These are phyloP conservation scores for Blepharisma stoltei DNA, from an alignment of 73 alveolate genomes.

Conservation along the genomic window DNA sequence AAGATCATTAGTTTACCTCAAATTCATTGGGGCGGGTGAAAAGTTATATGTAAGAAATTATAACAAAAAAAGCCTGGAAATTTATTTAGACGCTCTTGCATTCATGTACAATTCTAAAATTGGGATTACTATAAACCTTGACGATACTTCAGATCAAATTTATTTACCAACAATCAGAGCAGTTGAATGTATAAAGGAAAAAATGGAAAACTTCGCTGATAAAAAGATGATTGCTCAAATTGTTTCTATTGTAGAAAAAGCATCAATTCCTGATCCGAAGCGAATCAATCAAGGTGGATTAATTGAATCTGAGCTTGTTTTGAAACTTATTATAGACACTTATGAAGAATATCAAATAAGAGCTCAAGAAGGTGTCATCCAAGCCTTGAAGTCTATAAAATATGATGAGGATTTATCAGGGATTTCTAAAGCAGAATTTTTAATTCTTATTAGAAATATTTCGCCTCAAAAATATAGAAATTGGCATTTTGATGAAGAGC, in stretches of 20 bases:
- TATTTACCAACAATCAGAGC: constrained; percentile 18
- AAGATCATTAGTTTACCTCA: background rate
- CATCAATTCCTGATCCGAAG: constrained; percentile 9
- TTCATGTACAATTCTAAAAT: constrained; percentile 9
- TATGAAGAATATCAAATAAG: constrained; percentile 1
- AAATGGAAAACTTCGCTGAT: background rate
- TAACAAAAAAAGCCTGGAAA: background rate
- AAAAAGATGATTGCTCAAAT: background rate
- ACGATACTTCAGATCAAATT: constrained; percentile 13
- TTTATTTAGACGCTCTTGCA: background rate
- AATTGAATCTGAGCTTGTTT: background rate
- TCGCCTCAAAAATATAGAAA: too few relatives aligned
- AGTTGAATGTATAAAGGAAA: constrained; percentile 12
- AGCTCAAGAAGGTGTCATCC: background rate
- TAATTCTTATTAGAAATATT: too few relatives aligned
- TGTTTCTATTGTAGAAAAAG: background rate
- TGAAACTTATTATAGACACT: background rate
- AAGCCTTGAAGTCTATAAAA: background rate
- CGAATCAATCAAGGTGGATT: background rate
- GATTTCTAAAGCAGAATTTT: too few relatives aligned
- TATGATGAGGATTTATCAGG: too few relatives aligned
- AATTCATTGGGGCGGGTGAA: background rate
- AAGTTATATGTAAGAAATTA: background rate
- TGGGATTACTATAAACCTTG: constrained; percentile 15
- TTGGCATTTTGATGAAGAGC: too few relatives aligned